Base-by-base conservation (phyloP, 2,329 filamentous ascomycete genomes). In the Helicocarpus griseus region DNA sequence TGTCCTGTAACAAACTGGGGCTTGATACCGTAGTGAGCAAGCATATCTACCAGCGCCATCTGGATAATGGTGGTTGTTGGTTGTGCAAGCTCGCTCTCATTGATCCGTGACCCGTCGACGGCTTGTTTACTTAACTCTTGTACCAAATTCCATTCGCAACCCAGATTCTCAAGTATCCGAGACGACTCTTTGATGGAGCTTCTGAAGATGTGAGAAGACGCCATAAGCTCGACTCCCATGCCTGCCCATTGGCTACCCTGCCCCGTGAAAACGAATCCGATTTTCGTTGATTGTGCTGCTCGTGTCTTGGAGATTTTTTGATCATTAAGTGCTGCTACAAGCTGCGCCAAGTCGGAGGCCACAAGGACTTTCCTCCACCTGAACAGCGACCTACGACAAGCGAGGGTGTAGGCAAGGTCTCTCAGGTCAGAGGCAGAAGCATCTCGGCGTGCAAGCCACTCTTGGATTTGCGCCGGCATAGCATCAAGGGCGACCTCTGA, bases 211-310 rank as follows among this genome's bases (percentile, higher is more conserved):
- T 5, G 39, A 17, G 28, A 52, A 4, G 22, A 21, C 6, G 38
- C 19, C 4, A 61, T 44, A 4, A 61, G 50, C 33, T 60, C 54
- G n/a, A 22, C 19, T 2, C 63, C 63, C 49, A 60, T 56, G 7
- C 56, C 55, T 7, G 48, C 35, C 45, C 62, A 63, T 26, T 54
- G 54, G 28, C 54, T 49, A 14, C 61, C 62, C 53, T 64, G 61
- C 7, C 61, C 61, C 17, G 62, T 61, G 50, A 64, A 64, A 6
- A 54, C 49, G 52, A 71, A 72, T 0, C 58, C 60, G 24, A 68
- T 51, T 21, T 38, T 46, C 29, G n/a, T 13, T 21, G 24, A 33
- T 33, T n/a, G 14, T 2, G 45, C 31, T 48, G 45, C 19, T 45
- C 41, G 41, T 45, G 24, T 28, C 19, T 22, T 22, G 22, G 19